Base-by-base conservation (phyloP, 169 alveolate species). In the Toxoplasma gondii region DNA sequence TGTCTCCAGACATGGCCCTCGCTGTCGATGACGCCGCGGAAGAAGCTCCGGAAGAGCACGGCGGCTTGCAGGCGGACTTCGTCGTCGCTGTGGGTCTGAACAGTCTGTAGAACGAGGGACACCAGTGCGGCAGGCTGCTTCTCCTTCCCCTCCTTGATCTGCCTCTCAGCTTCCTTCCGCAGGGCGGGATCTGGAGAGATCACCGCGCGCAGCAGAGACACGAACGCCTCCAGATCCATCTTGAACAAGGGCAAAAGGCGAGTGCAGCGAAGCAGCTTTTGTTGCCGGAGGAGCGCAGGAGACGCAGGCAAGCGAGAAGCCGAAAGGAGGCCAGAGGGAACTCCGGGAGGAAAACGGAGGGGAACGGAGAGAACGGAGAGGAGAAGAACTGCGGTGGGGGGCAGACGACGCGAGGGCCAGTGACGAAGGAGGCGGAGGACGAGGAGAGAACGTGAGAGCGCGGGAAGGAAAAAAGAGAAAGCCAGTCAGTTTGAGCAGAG, bases 21-120 rank as follows among this genome's bases (percentile, higher is more conserved):
- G 53, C 92, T 69, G 70, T 88, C 92, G 54, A 88, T n/a, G 41
- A 69, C 54, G 58, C 92, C 92, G 36, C 84, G 82, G 58, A 88
- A 88, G 64, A 69, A 67, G 38, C 82, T 36, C 7, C 92, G 92
- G n/a, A 88, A 53, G 53, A 88, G 92, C 44, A 88, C 92, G 12
- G 92, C 92, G 36, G 92, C 92, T 53, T 88, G 92, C 39, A 88
- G 83, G 44, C 92, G 92, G 43, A 88, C 67, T 31, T 88, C 67
- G 49, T 88, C 92, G 0, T 53, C 92, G 22, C 78, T 44, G 84
- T 88, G 92, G 36, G 39, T 9, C 41, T 39, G 38, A 4, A 88
- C 82, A 2, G 92, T 88, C 83, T 54, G 58, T 5, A 88, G 64
- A 31, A 88, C 7, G 29, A 67, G 22, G 53, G 69, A n/a, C 1